Conservation (phyloP, 305 asterid genomes). For the Striga hermonthica region DNA sequence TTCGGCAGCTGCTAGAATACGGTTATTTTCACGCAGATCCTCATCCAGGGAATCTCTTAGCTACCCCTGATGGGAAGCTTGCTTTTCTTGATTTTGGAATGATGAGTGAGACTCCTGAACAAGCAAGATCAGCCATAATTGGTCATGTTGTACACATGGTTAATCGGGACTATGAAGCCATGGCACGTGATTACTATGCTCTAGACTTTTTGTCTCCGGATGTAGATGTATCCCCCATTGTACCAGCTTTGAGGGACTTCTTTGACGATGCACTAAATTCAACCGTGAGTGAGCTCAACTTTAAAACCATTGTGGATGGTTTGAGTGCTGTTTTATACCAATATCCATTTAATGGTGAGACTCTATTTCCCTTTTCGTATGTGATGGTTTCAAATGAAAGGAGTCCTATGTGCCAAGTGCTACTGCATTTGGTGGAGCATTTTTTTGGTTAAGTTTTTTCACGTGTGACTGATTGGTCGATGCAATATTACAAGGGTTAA, state of each 20-base stretch:
- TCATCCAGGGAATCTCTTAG: constrained; percentile 97
- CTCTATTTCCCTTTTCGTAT: constrained; percentile 26
- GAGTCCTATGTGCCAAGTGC: constrained; percentile 11
- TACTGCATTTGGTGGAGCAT: not conserved
- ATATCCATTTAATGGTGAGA: constrained; percentile 89
- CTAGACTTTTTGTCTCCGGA: constrained; percentile 91
- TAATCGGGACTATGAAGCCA: constrained; percentile 97
- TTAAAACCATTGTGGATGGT: constrained; percentile 93
- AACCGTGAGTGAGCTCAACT: constrained; percentile 93
- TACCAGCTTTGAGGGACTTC: constrained; percentile 81
- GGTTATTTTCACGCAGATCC: constrained; percentile 99
- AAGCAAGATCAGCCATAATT: constrained; percentile 92
- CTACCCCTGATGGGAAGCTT: constrained; percentile 96
- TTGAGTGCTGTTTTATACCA: constrained; percentile 89
- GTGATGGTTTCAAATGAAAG: constrained; percentile 19
- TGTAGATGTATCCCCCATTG: constrained; percentile 93
- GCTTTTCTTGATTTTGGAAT: constrained; percentile 99
- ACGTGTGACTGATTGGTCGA: constrained; percentile 15
- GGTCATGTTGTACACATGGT: constrained; percentile 99
- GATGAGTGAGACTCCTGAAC: constrained; percentile 99
- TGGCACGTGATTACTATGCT: constrained; percentile 99
- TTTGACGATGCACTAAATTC: constrained; percentile 92
- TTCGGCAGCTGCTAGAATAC: constrained; percentile 92
- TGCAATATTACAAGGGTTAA: not conserved
- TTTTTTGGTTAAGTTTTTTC: constrained; percentile 12